Evolutionary conservation across 371 early-diverging fungal species (phyloP).

Genomic region (Mucor mucedo): DNA sequence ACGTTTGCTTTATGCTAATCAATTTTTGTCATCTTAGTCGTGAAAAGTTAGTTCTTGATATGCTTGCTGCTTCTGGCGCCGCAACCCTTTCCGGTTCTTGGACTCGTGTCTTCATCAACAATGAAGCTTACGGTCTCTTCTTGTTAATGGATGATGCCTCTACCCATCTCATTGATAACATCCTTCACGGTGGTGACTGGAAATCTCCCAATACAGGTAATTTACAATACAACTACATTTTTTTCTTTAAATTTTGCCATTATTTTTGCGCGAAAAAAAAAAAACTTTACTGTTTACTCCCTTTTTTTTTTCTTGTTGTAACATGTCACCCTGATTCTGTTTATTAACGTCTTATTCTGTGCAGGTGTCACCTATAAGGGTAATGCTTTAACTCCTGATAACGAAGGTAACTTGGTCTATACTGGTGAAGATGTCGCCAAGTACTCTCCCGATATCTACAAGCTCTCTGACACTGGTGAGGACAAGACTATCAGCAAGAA

Average conservation of each 20-base stretch:
- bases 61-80: slow-evolving; percentile 57
- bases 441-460: slow-evolving; percentile 49
- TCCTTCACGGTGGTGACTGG: slow-evolving; percentile 42
- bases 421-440: slow-evolving; percentile 44
- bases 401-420: slow-evolving; percentile 45
- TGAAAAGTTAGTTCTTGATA: slow-evolving; percentile 56
- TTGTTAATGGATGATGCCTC: slow-evolving; percentile 62
- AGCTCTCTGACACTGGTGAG: slow-evolving; percentile 41
- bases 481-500: slow-evolving; percentile 27
- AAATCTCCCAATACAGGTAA: slow-evolving; percentile 36
- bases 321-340: background rate
- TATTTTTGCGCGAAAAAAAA: background rate
- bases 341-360: slow-evolving; percentile 7
- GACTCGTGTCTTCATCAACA: slow-evolving; percentile 58
- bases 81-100: slow-evolving; percentile 56
- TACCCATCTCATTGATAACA: slow-evolving; percentile 49
- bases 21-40: slow-evolving; percentile 33
- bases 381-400: slow-evolving; percentile 33
- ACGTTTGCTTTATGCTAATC: background rate
- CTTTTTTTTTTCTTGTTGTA: slow-evolving; percentile 8
- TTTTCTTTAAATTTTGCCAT: background rate
- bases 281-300: slow-evolving; percentile 2
- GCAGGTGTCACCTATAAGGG: slow-evolving; percentile 50
- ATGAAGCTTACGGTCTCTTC: slow-evolving; percentile 57
- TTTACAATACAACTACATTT: slow-evolving; percentile 1